Conservation (phyloP, 208 protist species). For the Naegleria fowleri region DNA sequence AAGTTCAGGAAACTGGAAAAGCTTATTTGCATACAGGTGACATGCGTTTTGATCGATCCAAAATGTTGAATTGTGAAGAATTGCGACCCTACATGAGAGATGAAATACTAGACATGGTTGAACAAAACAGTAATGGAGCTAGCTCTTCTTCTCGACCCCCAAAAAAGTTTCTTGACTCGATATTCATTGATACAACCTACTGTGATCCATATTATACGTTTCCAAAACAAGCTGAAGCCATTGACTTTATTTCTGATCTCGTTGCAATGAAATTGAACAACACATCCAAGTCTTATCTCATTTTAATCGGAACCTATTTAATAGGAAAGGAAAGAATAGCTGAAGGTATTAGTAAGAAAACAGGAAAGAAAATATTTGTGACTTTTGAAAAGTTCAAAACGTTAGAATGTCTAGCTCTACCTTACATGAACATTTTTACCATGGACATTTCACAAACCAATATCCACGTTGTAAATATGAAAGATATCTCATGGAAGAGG, state of each 20-base stretch:
- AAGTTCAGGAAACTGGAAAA: constrained; percentile 35
- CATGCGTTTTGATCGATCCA: constrained; percentile 33
- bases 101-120: background rate
- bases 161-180: constrained; percentile 25
- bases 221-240: constrained; percentile 30
- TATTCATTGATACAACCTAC: constrained; percentile 50
- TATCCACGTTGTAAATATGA: constrained; percentile 4
- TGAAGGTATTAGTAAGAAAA: background rate
- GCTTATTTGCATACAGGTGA: constrained; percentile 50
- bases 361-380: background rate
- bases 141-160: background rate
- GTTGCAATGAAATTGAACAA: constrained; percentile 12
- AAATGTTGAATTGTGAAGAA: background rate
- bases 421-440: background rate
- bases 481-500: background rate
- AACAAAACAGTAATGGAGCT: background rate
- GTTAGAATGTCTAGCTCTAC: background rate
- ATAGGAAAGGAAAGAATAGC: constrained; percentile 31
- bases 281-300: background rate
- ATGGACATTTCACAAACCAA: background rate
- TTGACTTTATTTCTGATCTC: constrained; percentile 16
- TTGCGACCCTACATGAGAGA: background rate
- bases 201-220: constrained; percentile 40
- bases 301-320: constrained; percentile 29
- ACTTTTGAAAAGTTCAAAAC: background rate